These are phyloP conservation scores for Hymenoscyphus occultus DNA, from an alignment of 2,329 filamentous ascomycete genomes.

Conservation along the genomic window DNA sequence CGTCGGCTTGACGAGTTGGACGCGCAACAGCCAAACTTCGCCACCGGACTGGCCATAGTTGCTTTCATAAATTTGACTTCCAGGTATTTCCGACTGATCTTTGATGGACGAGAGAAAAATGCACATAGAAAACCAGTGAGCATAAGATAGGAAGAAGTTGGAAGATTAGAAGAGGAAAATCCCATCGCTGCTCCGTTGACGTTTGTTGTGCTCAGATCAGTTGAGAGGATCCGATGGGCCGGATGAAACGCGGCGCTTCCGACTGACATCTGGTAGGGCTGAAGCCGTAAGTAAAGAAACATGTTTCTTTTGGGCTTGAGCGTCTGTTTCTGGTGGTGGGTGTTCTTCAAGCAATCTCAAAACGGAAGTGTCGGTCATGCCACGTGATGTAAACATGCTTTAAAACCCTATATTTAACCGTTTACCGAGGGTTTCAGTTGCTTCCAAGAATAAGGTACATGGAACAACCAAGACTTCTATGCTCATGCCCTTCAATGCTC, in stretches of 20 bases:
- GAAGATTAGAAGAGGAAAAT: background rate
- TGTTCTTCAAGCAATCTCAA: background rate
- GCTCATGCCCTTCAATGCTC: background rate
- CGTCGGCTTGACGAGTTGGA: background rate
- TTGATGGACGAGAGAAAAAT: background rate
- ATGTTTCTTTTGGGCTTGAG: background rate
- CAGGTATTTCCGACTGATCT: too few species aligned
- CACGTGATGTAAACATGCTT: background rate
- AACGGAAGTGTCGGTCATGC: background rate
- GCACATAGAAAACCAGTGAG: background rate
- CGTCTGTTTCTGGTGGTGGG: background rate
- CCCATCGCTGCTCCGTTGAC: background rate
- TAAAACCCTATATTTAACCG: too few species aligned
- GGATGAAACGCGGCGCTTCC: background rate
- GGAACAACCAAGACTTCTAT: too few species aligned
- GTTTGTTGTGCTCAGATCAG: background rate
- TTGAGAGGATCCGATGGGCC: background rate
- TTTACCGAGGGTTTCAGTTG: too few species aligned
- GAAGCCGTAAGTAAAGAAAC: background rate
- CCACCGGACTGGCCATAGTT: background rate
- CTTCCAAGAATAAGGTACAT: too few species aligned
- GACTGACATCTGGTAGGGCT: background rate
- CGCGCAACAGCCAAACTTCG: background rate
- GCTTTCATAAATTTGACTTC: background rate
- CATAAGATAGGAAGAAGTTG: background rate